phyloP scores from a whole-genome alignment of 2,329 filamentous ascomycete species.

The Penicillium frequentans region DNA sequence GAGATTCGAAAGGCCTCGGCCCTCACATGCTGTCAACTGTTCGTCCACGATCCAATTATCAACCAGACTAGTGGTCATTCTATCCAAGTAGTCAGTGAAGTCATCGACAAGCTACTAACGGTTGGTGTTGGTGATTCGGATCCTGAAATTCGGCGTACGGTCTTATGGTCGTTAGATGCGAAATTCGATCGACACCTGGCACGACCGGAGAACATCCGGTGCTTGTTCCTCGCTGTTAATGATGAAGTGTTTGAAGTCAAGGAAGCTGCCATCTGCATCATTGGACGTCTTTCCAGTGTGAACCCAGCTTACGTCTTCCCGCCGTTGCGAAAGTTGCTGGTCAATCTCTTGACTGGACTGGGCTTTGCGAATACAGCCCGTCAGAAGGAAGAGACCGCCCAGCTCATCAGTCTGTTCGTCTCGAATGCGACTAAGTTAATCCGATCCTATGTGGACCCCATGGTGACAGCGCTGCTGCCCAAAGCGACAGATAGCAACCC shows the following conservation, averaged over 20 bases:
- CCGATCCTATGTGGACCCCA: slow-evolving; percentile 94
- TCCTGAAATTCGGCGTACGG: slow-evolving; percentile 81
- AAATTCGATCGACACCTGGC: slow-evolving; percentile 96
- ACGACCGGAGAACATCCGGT: slow-evolving; percentile 95
- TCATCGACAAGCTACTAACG: slow-evolving; percentile 93
- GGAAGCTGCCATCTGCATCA: slow-evolving; percentile 93
- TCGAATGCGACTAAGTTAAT: slow-evolving; percentile 91
- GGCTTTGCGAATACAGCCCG: slow-evolving; percentile 92
- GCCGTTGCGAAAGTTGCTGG: slow-evolving; percentile 87
- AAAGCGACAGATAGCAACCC: slow-evolving; percentile 84
- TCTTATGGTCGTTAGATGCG: slow-evolving; percentile 83
- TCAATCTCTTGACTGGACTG: slow-evolving; percentile 93
- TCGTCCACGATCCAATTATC: slow-evolving; percentile 94
- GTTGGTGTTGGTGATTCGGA: slow-evolving; percentile 93
- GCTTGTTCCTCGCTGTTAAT: slow-evolving; percentile 90
- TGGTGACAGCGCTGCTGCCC: slow-evolving; percentile 90
- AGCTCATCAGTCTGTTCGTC: slow-evolving; percentile 86
- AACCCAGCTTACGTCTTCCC: slow-evolving; percentile 98
- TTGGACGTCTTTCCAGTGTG: slow-evolving; percentile 83
- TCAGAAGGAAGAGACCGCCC: slow-evolving; percentile 95
- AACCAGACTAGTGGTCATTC: slow-evolving; percentile 97
- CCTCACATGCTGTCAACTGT: slow-evolving; percentile 95
- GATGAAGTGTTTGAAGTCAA: slow-evolving; percentile 91
- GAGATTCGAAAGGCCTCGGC: slow-evolving; percentile 93
- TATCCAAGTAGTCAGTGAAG: slow-evolving; percentile 94